These are phyloP conservation scores for Bryoglossum gracile DNA, from an alignment of 495 filamentous ascomycete genomes.

Conservation along the genomic window DNA sequence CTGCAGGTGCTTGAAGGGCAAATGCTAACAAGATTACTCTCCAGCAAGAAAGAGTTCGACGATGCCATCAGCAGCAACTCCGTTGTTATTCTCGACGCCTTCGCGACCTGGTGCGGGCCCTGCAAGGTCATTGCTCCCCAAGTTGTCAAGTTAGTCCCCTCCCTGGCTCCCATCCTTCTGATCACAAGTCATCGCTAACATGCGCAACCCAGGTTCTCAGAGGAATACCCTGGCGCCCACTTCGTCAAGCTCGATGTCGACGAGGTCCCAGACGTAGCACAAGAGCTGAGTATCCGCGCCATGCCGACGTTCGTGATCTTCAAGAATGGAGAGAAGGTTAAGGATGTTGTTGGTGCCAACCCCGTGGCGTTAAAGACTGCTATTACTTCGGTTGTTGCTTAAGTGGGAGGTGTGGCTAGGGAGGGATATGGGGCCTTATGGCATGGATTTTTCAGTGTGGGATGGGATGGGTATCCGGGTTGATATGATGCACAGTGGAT, in stretches of 20 bases:
- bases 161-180: background rate
- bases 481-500: too few species aligned
- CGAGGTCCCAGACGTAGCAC: conserved; percentile 63
- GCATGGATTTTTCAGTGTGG: too few species aligned
- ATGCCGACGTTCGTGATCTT: conserved; percentile 94
- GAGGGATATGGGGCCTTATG: too few species aligned
- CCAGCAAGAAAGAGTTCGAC: conserved; percentile 58
- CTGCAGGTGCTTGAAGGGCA: background rate
- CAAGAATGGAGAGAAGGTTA: conserved; percentile 62
- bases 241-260: conserved; percentile 97
- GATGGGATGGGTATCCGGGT: too few species aligned
- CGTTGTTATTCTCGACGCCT: conserved; percentile 76
- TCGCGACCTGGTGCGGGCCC: conserved; percentile 89
- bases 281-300: conserved; percentile 76
- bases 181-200: conserved; percentile 6
- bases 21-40: conserved; percentile 14
- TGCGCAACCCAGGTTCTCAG: conserved; percentile 40
- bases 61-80: conserved; percentile 43
- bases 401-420: too few species aligned
- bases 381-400: conserved; percentile 33
- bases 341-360: conserved; percentile 78
- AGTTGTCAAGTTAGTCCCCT: background rate
- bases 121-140: conserved; percentile 81
- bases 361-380: conserved; percentile 51
- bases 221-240: conserved; percentile 46